Percentiles rank a stretch among this genome's conserved stretches.
Conservation (phyloP, 768 basidiomycete genomes). For the Lepiota brunneoincarnata region DNA sequence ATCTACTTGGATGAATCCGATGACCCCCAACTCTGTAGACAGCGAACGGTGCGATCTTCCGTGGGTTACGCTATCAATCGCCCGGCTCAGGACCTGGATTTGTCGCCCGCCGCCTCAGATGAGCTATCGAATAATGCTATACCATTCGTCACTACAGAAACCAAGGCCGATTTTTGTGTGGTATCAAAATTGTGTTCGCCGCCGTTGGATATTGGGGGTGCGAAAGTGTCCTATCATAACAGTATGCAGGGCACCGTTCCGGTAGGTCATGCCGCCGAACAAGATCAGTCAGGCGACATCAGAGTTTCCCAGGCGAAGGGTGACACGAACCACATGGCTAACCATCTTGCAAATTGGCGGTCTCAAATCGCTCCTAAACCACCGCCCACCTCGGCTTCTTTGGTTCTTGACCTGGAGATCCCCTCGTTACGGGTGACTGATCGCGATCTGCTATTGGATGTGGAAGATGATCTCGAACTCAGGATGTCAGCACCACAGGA, state of each 20-base stretch:
- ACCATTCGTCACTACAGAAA: not conserved
- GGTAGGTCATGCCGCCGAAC: constrained; percentile 1
- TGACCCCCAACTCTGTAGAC: not conserved
- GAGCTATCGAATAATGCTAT: not conserved
- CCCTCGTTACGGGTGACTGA: not conserved
- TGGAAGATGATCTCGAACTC: not conserved
- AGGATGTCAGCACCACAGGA: not conserved
- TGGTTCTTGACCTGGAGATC: not conserved
- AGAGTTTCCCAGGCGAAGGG: constrained; percentile 7
- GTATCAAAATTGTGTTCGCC: not conserved
- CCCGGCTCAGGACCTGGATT: not conserved
- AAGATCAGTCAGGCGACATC: constrained; percentile 7
- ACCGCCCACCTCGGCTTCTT: not conserved
- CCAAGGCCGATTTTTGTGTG: not conserved
- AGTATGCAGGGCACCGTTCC: not conserved
- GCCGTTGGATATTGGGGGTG: not conserved
- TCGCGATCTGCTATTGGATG: not conserved
- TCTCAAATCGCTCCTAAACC: not conserved
- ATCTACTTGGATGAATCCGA: not conserved
- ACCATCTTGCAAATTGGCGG: not conserved
- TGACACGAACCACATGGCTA: constrained; percentile 1
- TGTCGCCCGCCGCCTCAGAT: not conserved
- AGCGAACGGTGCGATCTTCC: not conserved
- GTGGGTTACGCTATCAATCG: not conserved
- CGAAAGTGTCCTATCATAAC: not conserved